phyloP scores from a whole-genome alignment of 2,329 filamentous ascomycete species.

The Colletotrichum coccodes region DNA sequence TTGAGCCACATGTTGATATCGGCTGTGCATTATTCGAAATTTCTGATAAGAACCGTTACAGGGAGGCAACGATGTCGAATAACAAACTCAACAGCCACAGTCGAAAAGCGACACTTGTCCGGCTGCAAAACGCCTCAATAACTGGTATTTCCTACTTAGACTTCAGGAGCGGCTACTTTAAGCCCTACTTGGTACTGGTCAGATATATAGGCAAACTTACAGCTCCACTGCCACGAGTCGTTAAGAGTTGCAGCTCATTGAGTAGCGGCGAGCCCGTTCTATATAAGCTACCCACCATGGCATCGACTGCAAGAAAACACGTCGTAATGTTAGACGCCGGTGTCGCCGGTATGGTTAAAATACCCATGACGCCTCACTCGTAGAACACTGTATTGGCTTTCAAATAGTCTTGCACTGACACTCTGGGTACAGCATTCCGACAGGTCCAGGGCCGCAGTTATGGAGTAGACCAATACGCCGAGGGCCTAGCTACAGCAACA shows the following conservation, averaged over 20 bases:
- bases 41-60: no score
- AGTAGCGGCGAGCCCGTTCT: neutral
- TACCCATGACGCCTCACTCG: no score
- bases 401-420: conserved; percentile 70
- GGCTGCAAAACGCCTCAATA: no score
- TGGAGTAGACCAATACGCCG: conserved; percentile 67
- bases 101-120: no score
- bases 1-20: no score
- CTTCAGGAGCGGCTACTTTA: no score
- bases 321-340: conserved; percentile 71
- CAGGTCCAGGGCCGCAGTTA: conserved; percentile 71
- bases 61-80: neutral
- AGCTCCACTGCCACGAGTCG: neutral
- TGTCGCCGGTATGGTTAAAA: conserved; percentile 67
- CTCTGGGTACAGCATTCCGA: conserved; percentile 73
- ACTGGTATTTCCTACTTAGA: no score
- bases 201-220: no score
- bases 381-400: neutral
- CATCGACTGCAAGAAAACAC: conserved; percentile 47
- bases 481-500: conserved; percentile 72
- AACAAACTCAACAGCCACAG: no score
- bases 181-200: no score
- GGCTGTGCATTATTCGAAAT: neutral
- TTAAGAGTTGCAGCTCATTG: neutral
- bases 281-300: neutral